Evolutionary conservation across 2,329 filamentous ascomycete genomes (phyloP).

Genomic region (Clonostachys chloroleuca): DNA sequence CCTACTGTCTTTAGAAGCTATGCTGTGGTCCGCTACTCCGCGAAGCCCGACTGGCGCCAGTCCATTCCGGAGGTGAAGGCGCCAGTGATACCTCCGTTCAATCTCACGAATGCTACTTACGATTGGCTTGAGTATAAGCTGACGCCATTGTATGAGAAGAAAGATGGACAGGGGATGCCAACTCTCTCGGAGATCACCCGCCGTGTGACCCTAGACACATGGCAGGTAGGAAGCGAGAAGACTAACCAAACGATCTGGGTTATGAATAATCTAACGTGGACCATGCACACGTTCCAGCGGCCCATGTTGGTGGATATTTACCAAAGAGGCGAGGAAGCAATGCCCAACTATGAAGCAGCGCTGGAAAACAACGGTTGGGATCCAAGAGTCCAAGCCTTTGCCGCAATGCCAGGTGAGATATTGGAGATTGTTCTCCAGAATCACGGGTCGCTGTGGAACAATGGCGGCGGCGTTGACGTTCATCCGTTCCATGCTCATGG

Average conservation of each 20-base stretch:
- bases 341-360: conserved; percentile 39
- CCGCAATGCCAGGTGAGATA: conserved; percentile 50
- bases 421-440: conserved; percentile 38
- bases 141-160: conserved; percentile 17
- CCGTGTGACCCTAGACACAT: conserved; percentile 34
- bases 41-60: conserved; percentile 7
- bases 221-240: conserved; percentile 3
- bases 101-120: conserved; percentile 22
- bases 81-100: conserved; percentile 10
- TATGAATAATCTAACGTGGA: conserved; percentile 26
- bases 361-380: conserved; percentile 48
- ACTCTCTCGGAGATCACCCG: conserved; percentile 41
- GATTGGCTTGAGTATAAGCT: conserved; percentile 44
- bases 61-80: conserved; percentile 2
- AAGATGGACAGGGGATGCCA: conserved; percentile 20
- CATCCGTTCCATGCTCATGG: conserved; percentile 55
- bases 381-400: conserved; percentile 41
- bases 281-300: conserved; percentile 17
- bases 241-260: neutral
- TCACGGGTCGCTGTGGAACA: conserved; percentile 21
- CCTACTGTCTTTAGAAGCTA: conserved; percentile 38
- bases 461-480: conserved; percentile 35
- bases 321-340: conserved; percentile 40
- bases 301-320: conserved; percentile 52
- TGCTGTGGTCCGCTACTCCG: conserved; percentile 38